Base-by-base conservation (phyloP, 1,284 basidiomycete genomes). In the Tremellales sp. region DNA sequence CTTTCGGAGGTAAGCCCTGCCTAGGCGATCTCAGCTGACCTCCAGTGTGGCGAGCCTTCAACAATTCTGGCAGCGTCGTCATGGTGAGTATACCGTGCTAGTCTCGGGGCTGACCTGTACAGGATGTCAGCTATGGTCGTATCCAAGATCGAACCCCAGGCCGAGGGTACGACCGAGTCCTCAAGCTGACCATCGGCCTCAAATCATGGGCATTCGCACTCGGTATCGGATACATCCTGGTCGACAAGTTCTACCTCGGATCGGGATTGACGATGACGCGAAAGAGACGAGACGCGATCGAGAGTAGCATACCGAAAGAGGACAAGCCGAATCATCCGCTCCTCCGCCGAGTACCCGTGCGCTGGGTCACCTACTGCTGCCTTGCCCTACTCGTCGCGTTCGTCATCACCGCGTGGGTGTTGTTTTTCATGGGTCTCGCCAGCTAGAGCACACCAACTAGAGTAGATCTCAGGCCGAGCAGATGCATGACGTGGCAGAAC, bases 171-270 rank as follows among this genome's bases (percentile, higher is more conserved):
- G 48, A 48, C 10, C 51, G 51, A 13, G 64, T 62, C 13, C 59
- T 65, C 37, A 40, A 50, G 17, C 46, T 63, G 40, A 50, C 56
- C 17, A 64, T 66, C 49, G 61, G 55, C 3, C 50, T 63, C 52
- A 66, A 66, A 49, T 31, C 57, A 3, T 45, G 57, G 43, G 65
- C 62, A 11, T 54, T 65, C 44, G 24, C 59, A 24, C 56, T 60
- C 12, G 65, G 61, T 19, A 19, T 63, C 11, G 12, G 43, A 4
- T 68, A 68, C 48, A 56, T 62, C 37, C 19, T 54, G 19, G 44
- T 55, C 37, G 59, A 61, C 48, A 33, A 42, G 6, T 13, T 40
- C 6, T 57, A 48, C 43, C 43, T 58, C 39, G 51, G 50, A 0
- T 33, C 42, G 19, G 49, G 49, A 12, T 41, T 60, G n/a, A 54